Evolutionary conservation across 352 stramenopile species (phyloP).

Genomic region (Albugo candida): DNA sequence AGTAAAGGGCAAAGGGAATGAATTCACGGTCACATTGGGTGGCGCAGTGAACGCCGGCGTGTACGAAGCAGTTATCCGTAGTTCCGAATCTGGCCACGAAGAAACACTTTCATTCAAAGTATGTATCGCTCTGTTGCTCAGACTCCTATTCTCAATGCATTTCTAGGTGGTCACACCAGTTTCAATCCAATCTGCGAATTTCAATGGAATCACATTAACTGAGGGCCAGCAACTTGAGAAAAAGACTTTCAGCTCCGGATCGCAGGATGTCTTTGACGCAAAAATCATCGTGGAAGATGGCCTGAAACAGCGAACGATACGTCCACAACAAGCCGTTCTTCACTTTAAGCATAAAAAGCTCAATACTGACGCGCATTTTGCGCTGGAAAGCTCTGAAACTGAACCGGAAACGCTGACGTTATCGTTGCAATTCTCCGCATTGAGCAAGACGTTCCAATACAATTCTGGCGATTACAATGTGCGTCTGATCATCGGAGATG

Average conservation of each 20-base stretch:
- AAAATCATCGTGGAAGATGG: conserved; percentile 34
- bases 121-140: neutral
- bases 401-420: conserved; percentile 15
- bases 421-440: conserved; percentile 28
- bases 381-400: conserved; percentile 22
- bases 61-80: too few species aligned
- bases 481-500: conserved; percentile 55
- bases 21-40: too few species aligned
- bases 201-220: conserved; percentile 32
- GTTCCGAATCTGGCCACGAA: too few species aligned
- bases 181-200: conserved; percentile 21
- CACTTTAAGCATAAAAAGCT: conserved; percentile 35
- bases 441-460: conserved; percentile 71
- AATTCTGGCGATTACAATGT: conserved; percentile 44
- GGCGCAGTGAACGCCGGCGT: too few species aligned
- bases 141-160: neutral
- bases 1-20: too few species aligned
- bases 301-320: conserved; percentile 29
- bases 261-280: conserved; percentile 30
- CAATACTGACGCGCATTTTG: conserved; percentile 54
- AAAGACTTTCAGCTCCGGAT: conserved; percentile 32
- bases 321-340: conserved; percentile 61
- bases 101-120: too few species aligned
- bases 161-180: conserved; percentile 39
- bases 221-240: conserved; percentile 29